These are phyloP conservation scores for Debaryomyces psychrophilus DNA, from an alignment of 1,139 yeast species.

Conservation along the genomic window DNA sequence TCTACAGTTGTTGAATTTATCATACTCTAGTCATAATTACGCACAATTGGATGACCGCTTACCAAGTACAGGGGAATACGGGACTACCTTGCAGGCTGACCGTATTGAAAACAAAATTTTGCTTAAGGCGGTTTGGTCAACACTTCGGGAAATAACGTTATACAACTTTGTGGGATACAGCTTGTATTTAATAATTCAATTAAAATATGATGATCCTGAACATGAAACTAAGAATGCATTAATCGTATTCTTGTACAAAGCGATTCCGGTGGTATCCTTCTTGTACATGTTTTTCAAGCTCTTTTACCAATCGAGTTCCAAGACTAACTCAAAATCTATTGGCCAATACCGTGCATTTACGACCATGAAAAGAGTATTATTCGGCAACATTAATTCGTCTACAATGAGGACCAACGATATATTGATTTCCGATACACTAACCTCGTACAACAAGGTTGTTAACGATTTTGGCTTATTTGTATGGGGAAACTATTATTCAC, in stretches of 20 bases:
- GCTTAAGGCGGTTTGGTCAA: slow-evolving; percentile 37
- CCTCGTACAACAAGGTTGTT: slow-evolving; percentile 75
- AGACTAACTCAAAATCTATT: slow-evolving; percentile 15
- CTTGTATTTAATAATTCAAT: slow-evolving; percentile 24
- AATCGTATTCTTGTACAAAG: slow-evolving; percentile 14
- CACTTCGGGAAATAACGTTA: slow-evolving; percentile 25
- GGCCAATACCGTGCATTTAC: slow-evolving; percentile 51
- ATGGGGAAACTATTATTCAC: slow-evolving; percentile 29
- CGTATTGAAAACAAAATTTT: slow-evolving; percentile 35
- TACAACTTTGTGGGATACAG: slow-evolving; percentile 28
- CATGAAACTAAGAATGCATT: slow-evolving; percentile 9
- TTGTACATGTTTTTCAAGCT: slow-evolving; percentile 20
- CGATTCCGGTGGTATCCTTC: slow-evolving; percentile 26
- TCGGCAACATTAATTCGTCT: slow-evolving; percentile 58
- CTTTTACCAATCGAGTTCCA: slow-evolving; percentile 19
- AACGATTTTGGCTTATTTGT: slow-evolving; percentile 63
- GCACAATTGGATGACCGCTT: slow-evolving; percentile 27
- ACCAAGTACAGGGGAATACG: slow-evolving; percentile 36
- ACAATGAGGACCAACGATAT: slow-evolving; percentile 76
- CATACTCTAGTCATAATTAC: slow-evolving; percentile 45
- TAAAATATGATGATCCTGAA: slow-evolving; percentile 15
- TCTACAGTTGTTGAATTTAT: slow-evolving; percentile 38
- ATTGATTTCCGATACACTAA: slow-evolving; percentile 75
- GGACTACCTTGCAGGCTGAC: slow-evolving; percentile 36
- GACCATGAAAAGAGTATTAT: slow-evolving; percentile 54